Evolutionary conservation across 495 filamentous ascomycete genomes (phyloP).

Genomic region (Lepraria neglecta): DNA sequence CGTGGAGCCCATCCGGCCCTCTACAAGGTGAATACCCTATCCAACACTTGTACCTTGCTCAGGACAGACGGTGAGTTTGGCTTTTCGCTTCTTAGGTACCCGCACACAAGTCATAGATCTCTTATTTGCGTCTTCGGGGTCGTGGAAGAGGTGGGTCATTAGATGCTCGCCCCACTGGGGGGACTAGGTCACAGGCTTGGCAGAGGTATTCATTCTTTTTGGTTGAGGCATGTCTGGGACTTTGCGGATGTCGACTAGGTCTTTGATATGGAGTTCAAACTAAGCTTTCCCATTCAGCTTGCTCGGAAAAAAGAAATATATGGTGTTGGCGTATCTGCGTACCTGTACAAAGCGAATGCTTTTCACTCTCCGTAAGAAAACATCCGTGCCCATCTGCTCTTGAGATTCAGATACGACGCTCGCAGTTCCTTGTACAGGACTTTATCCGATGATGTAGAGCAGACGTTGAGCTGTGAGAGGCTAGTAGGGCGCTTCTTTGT

Average conservation of each 20-base stretch:
- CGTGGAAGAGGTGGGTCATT: conserved; percentile 36
- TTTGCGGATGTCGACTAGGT: conserved; percentile 37
- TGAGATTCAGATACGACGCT: background rate
- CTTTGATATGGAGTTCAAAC: conserved; percentile 37
- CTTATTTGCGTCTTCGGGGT: conserved; percentile 31
- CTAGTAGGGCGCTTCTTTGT: conserved; percentile 1
- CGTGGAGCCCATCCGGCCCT: conserved; percentile 35
- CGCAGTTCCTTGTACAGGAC: conserved; percentile 5
- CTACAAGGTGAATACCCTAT: conserved; percentile 41
- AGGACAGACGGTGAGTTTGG: conserved; percentile 18
- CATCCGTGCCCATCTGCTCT: background rate
- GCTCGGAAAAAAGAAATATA: background rate
- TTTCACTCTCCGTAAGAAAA: conserved; percentile 30
- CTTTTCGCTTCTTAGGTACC: conserved; percentile 28
- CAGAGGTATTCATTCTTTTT: conserved; percentile 30
- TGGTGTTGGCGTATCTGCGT: background rate
- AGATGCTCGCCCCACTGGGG: conserved; percentile 35
- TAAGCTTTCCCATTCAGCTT: background rate
- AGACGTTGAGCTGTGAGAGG: conserved; percentile 14
- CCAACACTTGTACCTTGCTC: conserved; percentile 29
- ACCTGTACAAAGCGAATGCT: conserved; percentile 36
- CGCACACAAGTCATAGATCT: conserved; percentile 15
- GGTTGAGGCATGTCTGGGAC: conserved; percentile 33
- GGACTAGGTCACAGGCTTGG: conserved; percentile 34
- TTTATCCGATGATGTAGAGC: conserved; percentile 12